These are phyloP conservation scores for Flaveria trinervia DNA, from an alignment of 129 eudicot genomes.

Conservation along the genomic window DNA sequence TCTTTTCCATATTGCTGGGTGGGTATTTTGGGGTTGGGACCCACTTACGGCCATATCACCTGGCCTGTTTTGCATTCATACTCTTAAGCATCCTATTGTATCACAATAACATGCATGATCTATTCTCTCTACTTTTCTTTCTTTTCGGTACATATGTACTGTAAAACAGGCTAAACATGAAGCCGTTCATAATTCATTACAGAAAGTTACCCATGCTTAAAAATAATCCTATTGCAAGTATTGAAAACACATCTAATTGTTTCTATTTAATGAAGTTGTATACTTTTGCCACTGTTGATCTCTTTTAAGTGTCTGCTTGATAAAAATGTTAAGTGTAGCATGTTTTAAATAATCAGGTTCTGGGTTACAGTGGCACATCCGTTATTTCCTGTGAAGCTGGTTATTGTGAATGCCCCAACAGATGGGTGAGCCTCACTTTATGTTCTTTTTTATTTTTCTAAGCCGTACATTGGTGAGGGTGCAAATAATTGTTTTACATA, in stretches of 20 bases:
- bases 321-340: not conserved
- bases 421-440: slow-evolving; percentile 67
- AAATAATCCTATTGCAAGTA: not conserved
- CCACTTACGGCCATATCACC: not conserved
- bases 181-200: not conserved
- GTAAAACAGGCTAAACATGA: slow-evolving; percentile 12
- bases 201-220: not conserved
- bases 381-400: slow-evolving; percentile 67
- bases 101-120: not conserved
- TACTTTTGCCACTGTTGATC: not conserved
- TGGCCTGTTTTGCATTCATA: not conserved
- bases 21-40: not conserved
- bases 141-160: not conserved
- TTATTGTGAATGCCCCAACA: slow-evolving; percentile 56
- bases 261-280: not conserved
- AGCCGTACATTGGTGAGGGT: not conserved
- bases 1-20: not conserved
- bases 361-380: slow-evolving; percentile 69
- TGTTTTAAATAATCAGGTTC: slow-evolving; percentile 55
- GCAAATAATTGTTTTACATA: slow-evolving; percentile 11
- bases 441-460: not conserved
- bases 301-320: not conserved
- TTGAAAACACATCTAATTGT: not conserved
- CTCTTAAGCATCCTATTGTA: slow-evolving; percentile 1
- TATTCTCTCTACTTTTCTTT: slow-evolving; percentile 7